Evolutionary conservation across 768 basidiomycete genomes (phyloP).

Genomic region (Infundibulicybe gibba): DNA sequence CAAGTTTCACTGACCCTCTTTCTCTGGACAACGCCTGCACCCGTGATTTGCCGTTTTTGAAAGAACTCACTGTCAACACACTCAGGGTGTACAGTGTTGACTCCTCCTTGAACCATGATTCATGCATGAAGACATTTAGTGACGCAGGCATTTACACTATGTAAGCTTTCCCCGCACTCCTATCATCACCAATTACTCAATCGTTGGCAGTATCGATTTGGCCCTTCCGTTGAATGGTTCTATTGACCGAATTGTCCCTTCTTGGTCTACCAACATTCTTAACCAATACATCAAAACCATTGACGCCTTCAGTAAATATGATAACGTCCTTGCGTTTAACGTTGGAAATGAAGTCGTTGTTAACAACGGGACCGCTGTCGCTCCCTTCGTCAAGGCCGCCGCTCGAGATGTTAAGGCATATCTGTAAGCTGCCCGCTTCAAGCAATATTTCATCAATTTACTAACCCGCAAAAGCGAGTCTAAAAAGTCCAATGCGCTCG

Average conservation of each 20-base stretch:
- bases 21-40: slow-evolving; percentile 62
- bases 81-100: slow-evolving; percentile 88
- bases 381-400: slow-evolving; percentile 86
- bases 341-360: slow-evolving; percentile 83
- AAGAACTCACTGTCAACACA: slow-evolving; percentile 74
- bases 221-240: slow-evolving; percentile 84
- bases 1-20: slow-evolving; percentile 78
- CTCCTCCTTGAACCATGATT: slow-evolving; percentile 78
- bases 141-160: slow-evolving; percentile 85
- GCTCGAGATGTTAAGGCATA: slow-evolving; percentile 87
- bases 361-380: slow-evolving; percentile 52
- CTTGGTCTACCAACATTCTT: slow-evolving; percentile 81
- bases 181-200: too few species aligned
- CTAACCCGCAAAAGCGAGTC: slow-evolving; percentile 41
- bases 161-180: slow-evolving; percentile 29
- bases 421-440: slow-evolving; percentile 43
- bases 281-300: slow-evolving; percentile 79
- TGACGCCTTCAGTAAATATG: slow-evolving; percentile 76
- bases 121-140: slow-evolving; percentile 78
- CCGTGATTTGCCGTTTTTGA: slow-evolving; percentile 77
- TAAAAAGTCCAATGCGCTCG: slow-evolving; percentile 59
- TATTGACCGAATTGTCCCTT: slow-evolving; percentile 65
- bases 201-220: slow-evolving; percentile 67
- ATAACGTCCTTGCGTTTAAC: slow-evolving; percentile 88
- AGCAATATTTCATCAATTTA: not conserved